phyloP scores from a whole-genome alignment of 495 filamentous ascomycete species.

The Penicillium longicatenatum region DNA sequence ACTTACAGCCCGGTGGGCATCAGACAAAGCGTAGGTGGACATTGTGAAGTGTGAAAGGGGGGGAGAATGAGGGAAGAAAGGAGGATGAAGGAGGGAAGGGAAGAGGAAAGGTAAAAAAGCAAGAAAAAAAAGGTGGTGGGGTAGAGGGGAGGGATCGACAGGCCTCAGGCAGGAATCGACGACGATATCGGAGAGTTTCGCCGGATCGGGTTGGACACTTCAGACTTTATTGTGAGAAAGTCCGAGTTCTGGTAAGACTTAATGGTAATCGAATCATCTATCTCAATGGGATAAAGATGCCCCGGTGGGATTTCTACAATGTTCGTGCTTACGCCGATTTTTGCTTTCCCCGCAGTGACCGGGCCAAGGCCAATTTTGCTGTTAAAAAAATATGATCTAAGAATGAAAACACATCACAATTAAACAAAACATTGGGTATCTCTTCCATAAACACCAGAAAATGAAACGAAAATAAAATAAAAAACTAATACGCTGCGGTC shows the following conservation, averaged over 20 bases:
- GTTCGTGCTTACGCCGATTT: background rate
- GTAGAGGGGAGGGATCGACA: constrained; percentile 26
- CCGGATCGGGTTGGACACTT: constrained; percentile 22
- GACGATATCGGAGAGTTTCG: constrained; percentile 33
- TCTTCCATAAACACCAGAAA: constrained; percentile 22
- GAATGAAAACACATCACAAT: background rate
- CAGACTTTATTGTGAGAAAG: background rate
- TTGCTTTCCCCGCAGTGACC: background rate
- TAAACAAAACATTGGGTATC: constrained; percentile 23
- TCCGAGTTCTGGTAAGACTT: too few relatives aligned
- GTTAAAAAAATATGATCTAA: background rate
- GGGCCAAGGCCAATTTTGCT: background rate
- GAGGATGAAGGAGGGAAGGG: constrained; percentile 7
- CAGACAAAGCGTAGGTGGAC: constrained; percentile 76
- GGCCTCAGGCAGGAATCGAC: constrained; percentile 26
- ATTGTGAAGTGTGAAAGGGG: constrained; percentile 39
- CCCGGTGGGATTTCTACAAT: too few relatives aligned
- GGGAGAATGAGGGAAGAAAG: constrained; percentile 9
- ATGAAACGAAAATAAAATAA: constrained; percentile 3
- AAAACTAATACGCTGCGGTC: background rate
- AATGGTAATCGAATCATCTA: too few relatives aligned
- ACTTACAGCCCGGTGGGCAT: constrained; percentile 80
- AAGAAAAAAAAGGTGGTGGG: constrained; percentile 27
- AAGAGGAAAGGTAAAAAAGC: constrained; percentile 10
- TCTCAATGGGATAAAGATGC: too few relatives aligned